These are phyloP conservation scores for Marasmius sp. DNA, from an alignment of 1,284 basidiomycete genomes.

Conservation along the genomic window DNA sequence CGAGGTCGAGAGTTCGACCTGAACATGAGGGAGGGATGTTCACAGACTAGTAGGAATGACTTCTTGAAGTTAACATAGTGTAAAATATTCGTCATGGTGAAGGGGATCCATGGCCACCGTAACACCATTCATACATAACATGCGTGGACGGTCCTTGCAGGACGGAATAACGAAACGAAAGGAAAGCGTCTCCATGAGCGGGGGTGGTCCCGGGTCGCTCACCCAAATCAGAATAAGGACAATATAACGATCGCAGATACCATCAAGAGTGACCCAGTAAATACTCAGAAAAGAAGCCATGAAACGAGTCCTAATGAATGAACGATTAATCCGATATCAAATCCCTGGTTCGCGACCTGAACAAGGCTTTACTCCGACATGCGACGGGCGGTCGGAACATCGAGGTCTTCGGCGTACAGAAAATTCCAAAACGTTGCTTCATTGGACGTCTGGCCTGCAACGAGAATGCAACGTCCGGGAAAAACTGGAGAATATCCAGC, in stretches of 20 bases:
- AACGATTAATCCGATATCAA: neutral
- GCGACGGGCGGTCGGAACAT: conserved; percentile 20
- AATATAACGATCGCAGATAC: no score
- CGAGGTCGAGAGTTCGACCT: conserved; percentile 18
- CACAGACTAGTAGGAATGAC: conserved; percentile 21
- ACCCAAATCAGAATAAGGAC: no score
- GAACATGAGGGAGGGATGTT: conserved; percentile 29
- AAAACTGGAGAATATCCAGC: conserved; percentile 5
- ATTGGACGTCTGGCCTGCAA: conserved; percentile 24
- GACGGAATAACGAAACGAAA: no score
- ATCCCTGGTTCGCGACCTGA: neutral
- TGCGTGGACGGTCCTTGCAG: no score
- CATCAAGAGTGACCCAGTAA: no score
- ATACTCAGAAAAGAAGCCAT: no score
- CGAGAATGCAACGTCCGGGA: conserved; percentile 10
- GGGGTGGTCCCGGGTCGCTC: no score
- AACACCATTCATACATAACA: no score
- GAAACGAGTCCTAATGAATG: neutral
- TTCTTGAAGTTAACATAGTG: neutral
- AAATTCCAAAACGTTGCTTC: conserved; percentile 30
- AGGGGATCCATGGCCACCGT: no score
- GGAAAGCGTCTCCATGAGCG: no score
- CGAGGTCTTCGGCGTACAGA: conserved; percentile 29
- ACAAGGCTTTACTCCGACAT: conserved; percentile 8
- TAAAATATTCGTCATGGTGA: neutral